Evolutionary conservation across 768 basidiomycete genomes (phyloP).

Genomic region (Suillus alpinus): DNA sequence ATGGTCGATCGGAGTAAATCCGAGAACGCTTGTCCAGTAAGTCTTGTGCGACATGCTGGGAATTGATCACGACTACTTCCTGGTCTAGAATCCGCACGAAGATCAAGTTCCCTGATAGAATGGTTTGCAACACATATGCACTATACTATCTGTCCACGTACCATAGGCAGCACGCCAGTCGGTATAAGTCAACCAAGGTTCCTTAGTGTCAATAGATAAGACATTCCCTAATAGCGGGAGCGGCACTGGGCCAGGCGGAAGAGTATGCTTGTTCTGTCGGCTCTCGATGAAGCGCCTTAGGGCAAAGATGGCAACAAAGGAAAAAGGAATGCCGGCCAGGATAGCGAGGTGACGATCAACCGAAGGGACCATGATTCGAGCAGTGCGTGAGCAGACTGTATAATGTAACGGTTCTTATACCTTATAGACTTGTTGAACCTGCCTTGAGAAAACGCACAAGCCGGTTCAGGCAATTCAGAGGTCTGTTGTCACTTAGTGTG

Average conservation of each 20-base stretch:
- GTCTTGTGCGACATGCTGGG: background rate
- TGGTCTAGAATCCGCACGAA: conserved; percentile 1
- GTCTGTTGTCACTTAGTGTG: too few relatives aligned
- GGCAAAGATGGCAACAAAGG: background rate
- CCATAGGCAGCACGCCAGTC: conserved; percentile 29
- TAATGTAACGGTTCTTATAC: too few relatives aligned
- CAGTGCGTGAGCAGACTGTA: too few relatives aligned
- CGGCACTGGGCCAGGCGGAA: conserved; percentile 48
- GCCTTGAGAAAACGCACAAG: too few relatives aligned
- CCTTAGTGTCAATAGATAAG: conserved; percentile 34
- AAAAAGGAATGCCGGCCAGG: too few relatives aligned
- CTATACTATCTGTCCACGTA: background rate
- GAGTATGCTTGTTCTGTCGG: conserved; percentile 4
- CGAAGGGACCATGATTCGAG: too few relatives aligned
- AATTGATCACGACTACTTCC: background rate
- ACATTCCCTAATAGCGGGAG: conserved; percentile 47
- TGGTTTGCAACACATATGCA: background rate
- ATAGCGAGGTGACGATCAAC: background rate
- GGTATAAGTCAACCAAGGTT: conserved; percentile 35
- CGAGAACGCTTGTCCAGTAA: conserved; percentile 6
- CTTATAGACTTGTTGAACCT: too few relatives aligned
- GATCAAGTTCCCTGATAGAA: background rate
- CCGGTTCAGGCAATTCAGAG: too few relatives aligned
- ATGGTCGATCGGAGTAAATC: conserved; percentile 10
- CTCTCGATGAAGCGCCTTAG: background rate